These are phyloP conservation scores for Gastrodia elata DNA, from an alignment of 106 monocot species.

Conservation along the genomic window DNA sequence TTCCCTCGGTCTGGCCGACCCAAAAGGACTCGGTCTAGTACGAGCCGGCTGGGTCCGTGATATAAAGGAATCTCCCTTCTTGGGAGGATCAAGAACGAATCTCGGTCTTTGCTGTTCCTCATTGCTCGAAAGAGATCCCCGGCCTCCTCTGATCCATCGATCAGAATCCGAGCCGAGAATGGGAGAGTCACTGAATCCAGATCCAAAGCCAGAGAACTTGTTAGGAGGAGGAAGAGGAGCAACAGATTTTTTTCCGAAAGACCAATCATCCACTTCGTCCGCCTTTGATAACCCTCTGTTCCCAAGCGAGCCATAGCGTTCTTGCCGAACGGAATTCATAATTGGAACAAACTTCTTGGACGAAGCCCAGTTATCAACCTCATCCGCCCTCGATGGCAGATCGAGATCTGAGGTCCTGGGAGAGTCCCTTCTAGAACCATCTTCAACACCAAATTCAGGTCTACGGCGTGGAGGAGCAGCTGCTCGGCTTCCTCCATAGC, in stretches of 20 bases:
- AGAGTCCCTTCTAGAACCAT: constrained; percentile 17
- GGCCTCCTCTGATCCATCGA: constrained; percentile 31
- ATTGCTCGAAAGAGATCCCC: constrained; percentile 13
- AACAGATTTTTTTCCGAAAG: constrained; percentile 26
- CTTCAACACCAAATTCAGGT: constrained; percentile 27
- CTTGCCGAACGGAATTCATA: constrained; percentile 17
- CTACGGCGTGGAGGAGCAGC: constrained; percentile 9
- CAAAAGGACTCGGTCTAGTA: constrained; percentile 40
- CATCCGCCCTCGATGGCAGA: constrained; percentile 46
- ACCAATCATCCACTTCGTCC: constrained; percentile 50
- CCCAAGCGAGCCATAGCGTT: constrained; percentile 30
- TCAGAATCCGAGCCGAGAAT: constrained; percentile 25
- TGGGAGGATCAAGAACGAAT: constrained; percentile 44
- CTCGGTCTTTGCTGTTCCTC: constrained; percentile 35
- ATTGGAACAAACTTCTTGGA: constrained; percentile 28
- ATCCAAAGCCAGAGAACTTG: constrained; percentile 31
- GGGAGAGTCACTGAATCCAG: constrained; percentile 25
- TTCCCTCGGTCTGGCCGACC: constrained; percentile 51
- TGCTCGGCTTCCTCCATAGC: constrained; percentile 16
- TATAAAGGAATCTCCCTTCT: constrained; percentile 18
- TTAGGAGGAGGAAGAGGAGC: background rate
- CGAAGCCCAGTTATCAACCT: constrained; percentile 49
- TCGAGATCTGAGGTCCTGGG: constrained; percentile 21
- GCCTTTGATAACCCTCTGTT: constrained; percentile 23
- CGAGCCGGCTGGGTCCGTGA: constrained; percentile 1